Base-by-base conservation (phyloP, 352 stramenopile genomes). In the Thraustochytrium striatum region DNA sequence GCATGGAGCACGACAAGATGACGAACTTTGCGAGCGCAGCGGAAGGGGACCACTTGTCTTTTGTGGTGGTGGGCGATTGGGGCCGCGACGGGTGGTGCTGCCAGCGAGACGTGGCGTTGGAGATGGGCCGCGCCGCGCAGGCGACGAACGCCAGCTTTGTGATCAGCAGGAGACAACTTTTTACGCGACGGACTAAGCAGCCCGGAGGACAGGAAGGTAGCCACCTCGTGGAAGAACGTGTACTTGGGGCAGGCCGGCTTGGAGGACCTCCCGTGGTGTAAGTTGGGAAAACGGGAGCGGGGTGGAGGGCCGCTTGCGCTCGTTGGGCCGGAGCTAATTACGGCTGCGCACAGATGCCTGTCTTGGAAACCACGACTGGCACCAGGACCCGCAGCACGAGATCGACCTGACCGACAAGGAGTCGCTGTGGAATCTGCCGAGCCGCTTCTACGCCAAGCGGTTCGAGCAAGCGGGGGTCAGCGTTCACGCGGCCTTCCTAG, bases 91-190 rank as follows among this genome's bases (percentile, higher is more conserved):
- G 65, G 21, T 68, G 61, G 65, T 75, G 65, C 47, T 75, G 65
- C 30, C 65, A 75, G 50, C 65, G 65, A 19, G 65, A 75, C 36
- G 65, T 75, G 8, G 65, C 65, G 8, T 30, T 72, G 16, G 65
- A 75, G 30, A 75, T 75, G 65, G 39, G 41, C n/a, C 3, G 32
- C 2, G 65, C 65, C 35, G 65, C 65, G 8, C 3, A 5, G 19
- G n/a, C 41, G 0, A 75, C 50, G 16, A 3, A 35, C 9, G 19
- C 65, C 5, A 8, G 32, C 25, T 30, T 7, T 28, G 25, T 75
- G 0, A 25, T 75, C 65, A 75, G 61, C 41, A 75, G 65, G 65
- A 19, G 65, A 75, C 50, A 75, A 75, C 3, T 75, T 75, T 8
- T 75, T 61, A 19, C 65, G 41, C 16, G 3, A 41, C 28, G 65